Base-by-base conservation (phyloP, 2,329 filamentous ascomycete species). In the Colletotrichum orbiculare region DNA sequence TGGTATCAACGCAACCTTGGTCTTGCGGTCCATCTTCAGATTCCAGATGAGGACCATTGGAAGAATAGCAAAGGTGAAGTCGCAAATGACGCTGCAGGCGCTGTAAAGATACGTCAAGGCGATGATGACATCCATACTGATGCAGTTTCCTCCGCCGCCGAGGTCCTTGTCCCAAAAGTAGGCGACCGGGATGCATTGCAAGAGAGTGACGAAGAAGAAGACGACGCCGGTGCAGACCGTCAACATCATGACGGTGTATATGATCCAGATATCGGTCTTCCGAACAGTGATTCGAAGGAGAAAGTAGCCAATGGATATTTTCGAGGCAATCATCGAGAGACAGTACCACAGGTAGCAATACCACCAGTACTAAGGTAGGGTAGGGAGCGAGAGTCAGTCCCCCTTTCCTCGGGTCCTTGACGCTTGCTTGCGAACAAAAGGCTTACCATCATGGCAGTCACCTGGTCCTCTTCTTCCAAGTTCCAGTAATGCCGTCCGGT, bases 11-110 rank as follows among this genome's bases (percentile, higher is more conserved):
- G 85, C 79, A 11, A 81, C 37, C 70, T 88, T 89, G 3, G 81
- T 83, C 67, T 77, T 79, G 8, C 67, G 69, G 50, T 82, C 81
- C 82, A 89, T 87, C 60, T 87, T 82, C 41, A 89, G 71, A 35
- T 81, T 80, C 76, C 79, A 83, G 2, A 89, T 79, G 7, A 90
- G 76, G 64, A 83, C 82, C 7, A 85, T 79, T 1, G 85, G 85
- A 4, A 87, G 71, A n/a, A 87, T 72, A 6, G 83, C 84, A 60
- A 86, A 79, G 0, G 80, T 81, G 52, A 86, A 81, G 71, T 88
- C 85, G 53, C 79, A 82, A 34, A 82, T 71, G 45, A 83, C 81
- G 45, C 81, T 83, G 34, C 80, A 76, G 3, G 76, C 79, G 67
- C 83, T 85, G 72, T 86, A 85, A 2, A 84, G 73, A 61, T 86